Evolutionary conservation across 2,329 filamentous ascomycete species (phyloP), one percentile per base, ranked within the genome.

Genomic region (Achaetomium macrosporum): DNA sequence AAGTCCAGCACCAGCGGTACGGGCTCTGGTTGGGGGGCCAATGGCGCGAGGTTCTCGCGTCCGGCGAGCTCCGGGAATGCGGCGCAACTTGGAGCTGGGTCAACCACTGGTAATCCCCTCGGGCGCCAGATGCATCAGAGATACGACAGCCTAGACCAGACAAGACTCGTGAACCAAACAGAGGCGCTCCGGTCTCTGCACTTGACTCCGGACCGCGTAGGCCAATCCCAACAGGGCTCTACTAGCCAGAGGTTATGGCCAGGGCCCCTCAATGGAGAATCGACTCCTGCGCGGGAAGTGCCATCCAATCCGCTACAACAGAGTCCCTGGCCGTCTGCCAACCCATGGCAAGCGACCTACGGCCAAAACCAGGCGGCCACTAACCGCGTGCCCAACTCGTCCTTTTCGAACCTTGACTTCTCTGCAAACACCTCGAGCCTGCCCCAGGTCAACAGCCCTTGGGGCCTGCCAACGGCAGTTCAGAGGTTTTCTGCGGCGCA

Each of bases 371-470:
- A 19, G 17, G 33, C 41, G 36, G 47, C 36, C 39, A 15, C 31
- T 33, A 37, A 16, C 19, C 40, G 46, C 17, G 44, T 36, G 6
- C 42, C 57, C 15, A 50, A 52, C 40, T 55, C 55, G 3, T 50
- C 56, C 19, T 60, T 64, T 17, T 65, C 64, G 16, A 63, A 61
- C 12, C 58, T 64, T 49, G 63, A 64, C n/a, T 65, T 64, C 25
- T 57, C 59, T 9, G 53, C 53, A 12, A 55, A 51, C 16, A 53
- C 54, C 10, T 68, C 66, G 13, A 66, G 63, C 45, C 53, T 69
- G 30, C 66, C 68, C 7, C 60, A 59, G 2, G 64, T 69, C 31
- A 65, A 69, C 48, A 67, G 66, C 50, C 63, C 66, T 0, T 64
- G 59, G 53, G 66, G 65, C 12, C 15, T 68, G 20, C 60, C 63